These are phyloP conservation scores for Volvariella volvacea DNA, from an alignment of 1,284 basidiomycete genomes.

Conservation along the genomic window DNA sequence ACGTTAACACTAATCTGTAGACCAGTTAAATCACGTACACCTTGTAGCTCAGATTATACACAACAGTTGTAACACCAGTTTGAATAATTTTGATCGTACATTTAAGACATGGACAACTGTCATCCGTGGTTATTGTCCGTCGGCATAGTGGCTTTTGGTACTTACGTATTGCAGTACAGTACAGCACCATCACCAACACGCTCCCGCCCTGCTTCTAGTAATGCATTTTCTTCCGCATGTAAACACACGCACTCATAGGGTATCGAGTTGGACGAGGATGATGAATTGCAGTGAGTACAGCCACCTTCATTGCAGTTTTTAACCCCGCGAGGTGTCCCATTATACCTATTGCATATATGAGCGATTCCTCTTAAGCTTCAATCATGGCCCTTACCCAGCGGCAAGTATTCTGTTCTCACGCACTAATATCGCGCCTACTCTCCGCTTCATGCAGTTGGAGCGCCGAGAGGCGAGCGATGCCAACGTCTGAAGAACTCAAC, in stretches of 20 bases:
- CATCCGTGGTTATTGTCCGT: not conserved
- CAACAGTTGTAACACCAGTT: constrained; percentile 86
- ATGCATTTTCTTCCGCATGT: constrained; percentile 97
- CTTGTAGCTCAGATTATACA: constrained; percentile 95
- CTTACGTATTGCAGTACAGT: constrained; percentile 85
- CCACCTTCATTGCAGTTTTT: constrained; percentile 88
- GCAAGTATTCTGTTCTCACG: constrained; percentile 83
- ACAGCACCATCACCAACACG: constrained; percentile 78
- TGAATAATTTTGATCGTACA: constrained; percentile 98
- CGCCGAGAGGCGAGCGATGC: constrained; percentile 83
- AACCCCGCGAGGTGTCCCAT: constrained; percentile 91
- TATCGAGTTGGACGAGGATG: constrained; percentile 43
- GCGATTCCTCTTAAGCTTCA: constrained; percentile 2
- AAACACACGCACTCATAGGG: constrained; percentile 87
- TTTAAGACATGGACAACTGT: constrained; percentile 91
- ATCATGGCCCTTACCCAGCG: constrained; percentile 60
- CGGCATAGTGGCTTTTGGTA: constrained; percentile 8
- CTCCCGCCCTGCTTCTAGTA: constrained; percentile 88
- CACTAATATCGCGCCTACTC: constrained; percentile 91
- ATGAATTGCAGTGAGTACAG: constrained; percentile 74
- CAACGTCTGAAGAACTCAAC: constrained; percentile 49
- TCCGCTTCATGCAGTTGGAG: constrained; percentile 97
- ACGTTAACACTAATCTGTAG: constrained; percentile 5
- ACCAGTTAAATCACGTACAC: constrained; percentile 52
- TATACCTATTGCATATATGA: constrained; percentile 56